Conservation (phyloP, 805 yeast species). For the Myxozyma vanderwaltii region DNA sequence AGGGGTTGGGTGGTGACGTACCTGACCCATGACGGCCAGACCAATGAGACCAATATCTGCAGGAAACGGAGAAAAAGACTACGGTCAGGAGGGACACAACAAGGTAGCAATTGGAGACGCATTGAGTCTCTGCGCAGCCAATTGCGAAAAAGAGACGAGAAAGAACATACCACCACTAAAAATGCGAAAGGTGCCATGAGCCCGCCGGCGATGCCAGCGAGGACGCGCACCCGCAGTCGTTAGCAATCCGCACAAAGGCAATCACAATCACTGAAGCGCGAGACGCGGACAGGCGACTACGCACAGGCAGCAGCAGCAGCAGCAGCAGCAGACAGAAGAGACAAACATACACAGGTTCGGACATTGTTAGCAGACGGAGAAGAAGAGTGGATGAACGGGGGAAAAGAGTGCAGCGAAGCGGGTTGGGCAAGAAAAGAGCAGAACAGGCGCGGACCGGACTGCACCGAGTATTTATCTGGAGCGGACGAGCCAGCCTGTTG, state of each 20-base stretch:
- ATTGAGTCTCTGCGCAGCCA: background rate
- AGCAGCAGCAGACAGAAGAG: background rate
- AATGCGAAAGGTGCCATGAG: conserved; percentile 4
- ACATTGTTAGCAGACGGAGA: conserved; percentile 19
- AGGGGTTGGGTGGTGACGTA: conserved; percentile 16
- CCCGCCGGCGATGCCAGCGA: conserved; percentile 27
- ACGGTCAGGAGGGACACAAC: background rate
- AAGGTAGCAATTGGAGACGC: background rate
- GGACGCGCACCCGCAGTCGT: conserved; percentile 10
- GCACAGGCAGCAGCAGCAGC: background rate
- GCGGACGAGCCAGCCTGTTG: background rate
- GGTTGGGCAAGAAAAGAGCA: background rate
- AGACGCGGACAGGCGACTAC: background rate
- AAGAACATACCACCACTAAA: conserved; percentile 31
- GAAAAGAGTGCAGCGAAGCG: background rate
- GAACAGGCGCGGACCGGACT: conserved; percentile 21
- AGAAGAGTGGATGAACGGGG: conserved; percentile 2
- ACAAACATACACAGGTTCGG: conserved; percentile 32
- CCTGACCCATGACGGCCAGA: conserved; percentile 98
- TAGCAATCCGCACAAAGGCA: conserved; percentile 4
- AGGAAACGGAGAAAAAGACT: conserved; percentile 33
- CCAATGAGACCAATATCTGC: conserved; percentile 99
- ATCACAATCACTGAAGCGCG: background rate
- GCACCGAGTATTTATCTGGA: conserved; percentile 23
- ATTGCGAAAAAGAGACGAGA: background rate